Evolutionary conservation across 2,329 filamentous ascomycete genomes (phyloP).

Genomic region (Aspergillus thermomutatus): DNA sequence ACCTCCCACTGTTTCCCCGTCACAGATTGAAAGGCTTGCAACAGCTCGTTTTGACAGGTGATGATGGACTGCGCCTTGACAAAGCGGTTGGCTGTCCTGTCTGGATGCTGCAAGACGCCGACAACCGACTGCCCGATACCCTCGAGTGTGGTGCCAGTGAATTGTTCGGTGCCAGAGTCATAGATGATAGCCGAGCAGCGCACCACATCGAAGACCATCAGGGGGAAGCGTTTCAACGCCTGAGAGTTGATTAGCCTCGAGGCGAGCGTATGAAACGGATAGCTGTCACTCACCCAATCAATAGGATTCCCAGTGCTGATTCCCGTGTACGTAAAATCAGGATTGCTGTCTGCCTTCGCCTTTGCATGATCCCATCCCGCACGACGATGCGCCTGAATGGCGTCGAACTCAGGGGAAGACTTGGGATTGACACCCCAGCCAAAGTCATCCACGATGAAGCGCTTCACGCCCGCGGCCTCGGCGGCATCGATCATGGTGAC

Average conservation of each 20-base stretch:
- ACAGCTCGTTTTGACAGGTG: constrained; percentile 7
- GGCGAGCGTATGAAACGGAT: not conserved
- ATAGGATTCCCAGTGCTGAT: constrained; percentile 6
- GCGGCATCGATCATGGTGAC: constrained; percentile 56
- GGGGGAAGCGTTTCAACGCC: constrained; percentile 3
- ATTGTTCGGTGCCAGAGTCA: constrained; percentile 6
- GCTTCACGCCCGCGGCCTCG: constrained; percentile 56
- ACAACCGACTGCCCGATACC: constrained; percentile 10
- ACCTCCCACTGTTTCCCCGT: constrained; percentile 8
- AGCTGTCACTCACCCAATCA: constrained; percentile 5
- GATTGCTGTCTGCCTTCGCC: not conserved
- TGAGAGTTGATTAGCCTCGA: too few relatives aligned
- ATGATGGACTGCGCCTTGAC: constrained; percentile 5
- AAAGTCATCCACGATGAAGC: constrained; percentile 62
- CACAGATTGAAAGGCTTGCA: constrained; percentile 6
- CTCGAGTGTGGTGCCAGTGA: constrained; percentile 4
- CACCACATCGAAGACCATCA: constrained; percentile 7
- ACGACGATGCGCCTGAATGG: not conserved
- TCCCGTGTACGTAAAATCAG: constrained; percentile 4
- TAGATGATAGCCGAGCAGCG: constrained; percentile 4
- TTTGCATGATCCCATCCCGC: constrained; percentile 2
- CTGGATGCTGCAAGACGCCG: constrained; percentile 4
- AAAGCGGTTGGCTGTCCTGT: constrained; percentile 8
- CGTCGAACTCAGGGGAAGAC: not conserved
- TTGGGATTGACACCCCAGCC: not conserved